Percentiles rank a stretch among this genome's conserved stretches.
phyloP scores from a whole-genome alignment of 257 asterid species.

The Striga asiatica region DNA sequence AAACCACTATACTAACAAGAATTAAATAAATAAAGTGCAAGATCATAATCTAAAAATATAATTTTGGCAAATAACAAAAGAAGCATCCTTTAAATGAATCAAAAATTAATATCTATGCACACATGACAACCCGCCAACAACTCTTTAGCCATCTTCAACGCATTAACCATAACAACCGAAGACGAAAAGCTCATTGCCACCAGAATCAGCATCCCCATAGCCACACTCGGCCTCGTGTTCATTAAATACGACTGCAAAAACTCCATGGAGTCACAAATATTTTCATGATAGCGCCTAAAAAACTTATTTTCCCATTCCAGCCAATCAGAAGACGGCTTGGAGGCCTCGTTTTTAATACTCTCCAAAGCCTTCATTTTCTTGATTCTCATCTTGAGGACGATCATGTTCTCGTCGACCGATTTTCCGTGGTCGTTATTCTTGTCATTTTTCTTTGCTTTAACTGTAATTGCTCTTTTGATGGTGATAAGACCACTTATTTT shows the following conservation, averaged over 20 bases:
- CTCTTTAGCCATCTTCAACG: constrained; percentile 23
- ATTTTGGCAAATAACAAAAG: too few species aligned
- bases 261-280: constrained; percentile 34
- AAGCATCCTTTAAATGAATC: too few species aligned
- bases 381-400: constrained; percentile 46
- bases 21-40: too few species aligned
- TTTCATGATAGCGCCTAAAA: constrained; percentile 31
- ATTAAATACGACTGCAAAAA: constrained; percentile 40
- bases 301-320: constrained; percentile 52
- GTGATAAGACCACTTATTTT: constrained; percentile 6
- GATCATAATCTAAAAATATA: too few species aligned
- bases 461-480: neutral
- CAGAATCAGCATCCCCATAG: constrained; percentile 35
- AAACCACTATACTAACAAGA: too few species aligned
- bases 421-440: constrained; percentile 14
- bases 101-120: constrained; percentile 39
- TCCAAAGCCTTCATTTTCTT: constrained; percentile 40
- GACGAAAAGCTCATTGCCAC: constrained; percentile 32
- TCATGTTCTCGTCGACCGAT: constrained; percentile 36
- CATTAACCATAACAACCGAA: constrained; percentile 20
- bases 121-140: constrained; percentile 37
- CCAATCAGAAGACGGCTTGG: constrained; percentile 26
- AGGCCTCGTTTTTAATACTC: neutral
- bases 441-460: constrained; percentile 20
- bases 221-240: constrained; percentile 61